Conservation (phyloP, 495 filamentous ascomycete species). For the Echria macrotheca region DNA sequence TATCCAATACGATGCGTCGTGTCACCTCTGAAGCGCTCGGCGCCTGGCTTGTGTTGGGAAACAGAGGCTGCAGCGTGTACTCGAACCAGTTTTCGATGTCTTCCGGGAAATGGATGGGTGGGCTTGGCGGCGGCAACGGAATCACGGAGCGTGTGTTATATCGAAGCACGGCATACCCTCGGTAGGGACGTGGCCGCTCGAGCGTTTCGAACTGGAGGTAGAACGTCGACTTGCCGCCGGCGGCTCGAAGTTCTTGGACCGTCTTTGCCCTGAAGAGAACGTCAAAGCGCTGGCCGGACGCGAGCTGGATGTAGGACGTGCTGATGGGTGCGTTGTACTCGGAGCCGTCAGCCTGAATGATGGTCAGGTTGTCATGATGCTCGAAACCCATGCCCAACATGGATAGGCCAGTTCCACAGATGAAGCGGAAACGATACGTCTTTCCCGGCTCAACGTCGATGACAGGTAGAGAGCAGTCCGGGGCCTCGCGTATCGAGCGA, state of each 20-base stretch:
- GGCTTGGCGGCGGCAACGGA: constrained; percentile 16
- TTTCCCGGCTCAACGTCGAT: constrained; percentile 52
- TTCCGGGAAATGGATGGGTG: constrained; percentile 37
- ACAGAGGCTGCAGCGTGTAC: constrained; percentile 45
- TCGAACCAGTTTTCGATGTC: constrained; percentile 45
- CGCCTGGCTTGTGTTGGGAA: constrained; percentile 26
- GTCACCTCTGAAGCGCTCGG: constrained; percentile 50
- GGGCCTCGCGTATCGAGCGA: constrained; percentile 22
- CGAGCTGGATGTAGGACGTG: constrained; percentile 49
- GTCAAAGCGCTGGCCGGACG: constrained; percentile 51
- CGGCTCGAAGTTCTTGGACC: constrained; percentile 34
- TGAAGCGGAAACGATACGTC: constrained; percentile 53
- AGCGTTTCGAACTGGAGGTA: constrained; percentile 51
- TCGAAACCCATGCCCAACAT: constrained; percentile 47
- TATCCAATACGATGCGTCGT: constrained; percentile 41
- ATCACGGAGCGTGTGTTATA: constrained; percentile 30
- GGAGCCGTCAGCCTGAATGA: constrained; percentile 54
- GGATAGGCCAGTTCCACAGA: constrained; percentile 49
- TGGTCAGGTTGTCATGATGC: constrained; percentile 41
- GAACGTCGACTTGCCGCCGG: constrained; percentile 40
- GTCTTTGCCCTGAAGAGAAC: constrained; percentile 45
- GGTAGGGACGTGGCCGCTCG: constrained; percentile 38
- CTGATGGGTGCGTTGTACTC: constrained; percentile 47
- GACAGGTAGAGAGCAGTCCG: constrained; percentile 40
- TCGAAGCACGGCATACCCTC: constrained; percentile 49